Base-by-base conservation (phyloP, 805 yeast species). In the Naumovozyma baii region DNA sequence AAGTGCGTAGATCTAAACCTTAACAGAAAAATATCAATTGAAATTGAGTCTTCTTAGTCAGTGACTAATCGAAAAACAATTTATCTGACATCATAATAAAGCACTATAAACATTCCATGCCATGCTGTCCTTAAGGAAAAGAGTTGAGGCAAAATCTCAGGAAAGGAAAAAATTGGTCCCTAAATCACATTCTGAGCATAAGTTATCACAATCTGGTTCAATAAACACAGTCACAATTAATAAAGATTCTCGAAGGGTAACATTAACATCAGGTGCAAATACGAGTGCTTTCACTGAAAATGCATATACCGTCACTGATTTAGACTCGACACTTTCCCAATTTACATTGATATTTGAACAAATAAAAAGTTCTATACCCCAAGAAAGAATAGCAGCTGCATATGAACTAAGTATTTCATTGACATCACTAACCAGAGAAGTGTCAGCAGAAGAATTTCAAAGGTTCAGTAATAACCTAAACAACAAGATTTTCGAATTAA, bases 391-490 rank as follows among this genome's bases (percentile, higher is more conserved):
- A 4, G 57, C 60, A 14, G 84, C 87, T 5, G 90, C 94, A 0
- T 64, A 67, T 16, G 92, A 84, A 48, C 68, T 90, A 39, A 69
- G 82, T 35, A 74, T 72, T 26, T 80, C 84, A 47, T 69, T 90
- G 39, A 73, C 78, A 4, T 70, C 83, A 0, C 72, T 83, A 10
- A 82, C 92, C 2, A 73, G 94, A 36, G 96, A 88, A 52, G 69
- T 80, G 16, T 78, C 92, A 0, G 70, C 83, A 1, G 96, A 87
- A 56, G 90, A 83, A 51, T 76, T 85, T 50, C 76, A 83, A 45
- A 64, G 87, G 29, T 84, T 83, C 60, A 84, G 82, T 59, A 85
- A 83, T 56, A 88, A 81, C 42, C 80, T 90, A 46, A 87, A 90
- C 65, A 83, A 84, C 52, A 78, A 82, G 46, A 83, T 92, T 15